A percentile compares a stretch with the other conserved stretches of the same genome.
Evolutionary conservation across 192 early-diverging fungal species (phyloP).

Genomic region (Coemansia sp.): DNA sequence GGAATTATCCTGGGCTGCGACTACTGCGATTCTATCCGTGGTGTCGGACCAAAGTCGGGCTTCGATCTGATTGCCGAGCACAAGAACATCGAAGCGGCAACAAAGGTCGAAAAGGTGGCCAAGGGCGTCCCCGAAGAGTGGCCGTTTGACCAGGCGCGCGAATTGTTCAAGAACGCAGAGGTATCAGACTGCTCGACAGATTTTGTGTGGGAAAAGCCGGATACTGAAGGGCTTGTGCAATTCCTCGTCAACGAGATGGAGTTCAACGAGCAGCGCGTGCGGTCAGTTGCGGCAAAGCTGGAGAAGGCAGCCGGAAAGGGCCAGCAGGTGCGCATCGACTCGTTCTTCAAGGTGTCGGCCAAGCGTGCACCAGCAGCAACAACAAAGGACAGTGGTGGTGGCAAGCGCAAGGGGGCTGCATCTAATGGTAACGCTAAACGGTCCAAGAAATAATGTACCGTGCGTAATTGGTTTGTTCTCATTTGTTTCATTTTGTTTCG

Average conservation of each 20-base stretch:
- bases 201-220: conserved; percentile 72
- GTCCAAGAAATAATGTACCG: conserved; percentile 15
- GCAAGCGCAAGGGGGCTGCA: conserved; percentile 25
- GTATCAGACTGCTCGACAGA: conserved; percentile 65
- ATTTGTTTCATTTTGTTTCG: not conserved
- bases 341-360: conserved; percentile 75
- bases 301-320: conserved; percentile 70
- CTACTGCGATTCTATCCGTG: conserved; percentile 93
- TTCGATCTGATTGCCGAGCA: conserved; percentile 84
- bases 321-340: conserved; percentile 89
- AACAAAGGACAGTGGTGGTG: not conserved
- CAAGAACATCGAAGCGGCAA: conserved; percentile 74
- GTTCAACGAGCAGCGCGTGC: conserved; percentile 92
- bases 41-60: conserved; percentile 87
- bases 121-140: conserved; percentile 84
- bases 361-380: conserved; percentile 15
- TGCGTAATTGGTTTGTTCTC: not conserved
- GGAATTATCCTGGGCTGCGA: conserved; percentile 98
- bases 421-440: conserved; percentile 15
- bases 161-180: conserved; percentile 81
- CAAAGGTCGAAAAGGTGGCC: conserved; percentile 75
- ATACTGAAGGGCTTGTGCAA: conserved; percentile 80
- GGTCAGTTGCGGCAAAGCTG: conserved; percentile 77
- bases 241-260: conserved; percentile 94
- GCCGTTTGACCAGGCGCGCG: conserved; percentile 86